phyloP scores from a whole-genome alignment of 768 basidiomycete genomes.

The Xanthoconium stramineum region DNA sequence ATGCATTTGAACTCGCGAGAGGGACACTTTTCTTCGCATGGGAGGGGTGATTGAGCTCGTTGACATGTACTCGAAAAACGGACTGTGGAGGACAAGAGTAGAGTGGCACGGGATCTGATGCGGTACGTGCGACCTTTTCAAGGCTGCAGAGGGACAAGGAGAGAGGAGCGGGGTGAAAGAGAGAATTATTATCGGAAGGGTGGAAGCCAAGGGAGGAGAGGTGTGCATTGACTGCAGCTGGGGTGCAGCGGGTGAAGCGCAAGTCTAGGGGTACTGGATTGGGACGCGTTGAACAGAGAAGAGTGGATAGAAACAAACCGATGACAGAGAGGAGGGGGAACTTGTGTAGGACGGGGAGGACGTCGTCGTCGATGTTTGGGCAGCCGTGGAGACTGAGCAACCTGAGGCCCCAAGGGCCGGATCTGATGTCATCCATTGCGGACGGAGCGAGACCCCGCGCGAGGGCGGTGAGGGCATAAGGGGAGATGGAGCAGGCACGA shows the following conservation, averaged over 20 bases:
- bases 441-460: conserved; percentile 40
- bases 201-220: conserved; percentile 25
- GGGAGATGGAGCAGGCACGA: conserved; percentile 48
- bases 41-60: conserved; percentile 10
- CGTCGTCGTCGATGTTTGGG: conserved; percentile 42
- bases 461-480: conserved; percentile 52
- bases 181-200: conserved; percentile 24
- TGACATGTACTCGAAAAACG: conserved; percentile 28
- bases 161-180: conserved; percentile 46
- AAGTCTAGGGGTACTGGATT: conserved; percentile 37
- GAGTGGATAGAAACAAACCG: conserved; percentile 40
- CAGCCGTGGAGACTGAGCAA: conserved; percentile 58
- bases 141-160: conserved; percentile 33
- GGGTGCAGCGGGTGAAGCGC: conserved; percentile 45
- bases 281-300: neutral
- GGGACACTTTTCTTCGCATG: neutral
- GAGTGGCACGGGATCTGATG: conserved; percentile 18
- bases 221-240: conserved; percentile 12
- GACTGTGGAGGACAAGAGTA: conserved; percentile 27
- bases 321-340: conserved; percentile 62
- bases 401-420: conserved; percentile 57
- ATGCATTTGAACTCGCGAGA: neutral
- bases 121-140: conserved; percentile 18
- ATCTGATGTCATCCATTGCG: conserved; percentile 21
- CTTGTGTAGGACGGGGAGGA: conserved; percentile 38